Base-by-base conservation (phyloP, 495 filamentous ascomycete species). In the Trichoderma asperelloides region DNA sequence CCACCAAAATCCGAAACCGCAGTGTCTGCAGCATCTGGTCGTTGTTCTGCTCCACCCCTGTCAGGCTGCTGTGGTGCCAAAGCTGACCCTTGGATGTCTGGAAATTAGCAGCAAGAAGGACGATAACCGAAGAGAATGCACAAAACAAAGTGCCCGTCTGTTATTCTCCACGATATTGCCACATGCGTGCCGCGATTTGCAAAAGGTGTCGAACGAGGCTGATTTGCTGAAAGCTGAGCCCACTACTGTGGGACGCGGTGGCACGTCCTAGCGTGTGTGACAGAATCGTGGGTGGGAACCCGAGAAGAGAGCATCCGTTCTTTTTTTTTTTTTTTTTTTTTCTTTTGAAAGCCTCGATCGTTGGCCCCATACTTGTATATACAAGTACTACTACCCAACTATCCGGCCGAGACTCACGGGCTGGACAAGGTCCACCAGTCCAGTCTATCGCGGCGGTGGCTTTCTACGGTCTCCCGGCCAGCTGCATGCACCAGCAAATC, bases 141-240 rank as follows among this genome's bases (percentile, higher is more conserved):
- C 11, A 60, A 30, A 2, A 15, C 12, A 60, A 0, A 28, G 51
- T 13, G 55, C 28, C 55, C 55, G 55, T 30, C 28, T 15, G 3
- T 27, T 25, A 5, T 60, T 60, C 55, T 60, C 55, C 55, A 60
- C 55, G 55, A 60, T 60, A 27, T 18, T 11, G 55, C 23, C 55
- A 60, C 55, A 60, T 60, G 55, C 55, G 55, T 12, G 55, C 55
- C 33, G 55, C 55, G 55, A 30, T 60, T 60, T 11, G n/a, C 25
- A 30, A 16, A 33, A 25, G 23, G n/a, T 30, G 55, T 60, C 55
- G 27, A 33, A 9, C 27, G 30, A 30, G 55, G 55, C 55, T 60
- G 55, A 60, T 25, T 60, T 37, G 23, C 16, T 45, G 41, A 18
- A 12, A 45, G 41, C 12, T 45, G 41, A 45, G 41, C 41, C 41